A percentile compares a stretch with the other conserved stretches of the same genome.
Conservation (phyloP, 768 basidiomycete species). For the Podaxis sp. region DNA sequence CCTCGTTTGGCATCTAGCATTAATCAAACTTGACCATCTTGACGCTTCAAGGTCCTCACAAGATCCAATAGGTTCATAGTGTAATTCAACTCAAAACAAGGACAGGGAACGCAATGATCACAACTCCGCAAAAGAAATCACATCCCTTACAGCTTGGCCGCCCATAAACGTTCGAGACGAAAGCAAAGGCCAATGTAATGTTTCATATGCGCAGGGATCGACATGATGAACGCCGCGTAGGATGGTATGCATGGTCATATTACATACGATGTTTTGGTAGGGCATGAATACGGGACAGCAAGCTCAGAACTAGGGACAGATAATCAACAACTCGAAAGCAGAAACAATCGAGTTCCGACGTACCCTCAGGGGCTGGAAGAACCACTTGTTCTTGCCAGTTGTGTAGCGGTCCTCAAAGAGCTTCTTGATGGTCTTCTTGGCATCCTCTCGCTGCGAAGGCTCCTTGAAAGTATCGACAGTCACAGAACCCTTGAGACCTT, state of each 20-base stretch:
- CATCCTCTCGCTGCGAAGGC: constrained; percentile 89
- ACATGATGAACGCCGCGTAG: not conserved
- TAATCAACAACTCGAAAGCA: not conserved
- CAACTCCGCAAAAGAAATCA: not conserved
- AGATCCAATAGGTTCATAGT: not conserved
- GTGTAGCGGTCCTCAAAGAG: constrained; percentile 93
- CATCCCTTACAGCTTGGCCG: not conserved
- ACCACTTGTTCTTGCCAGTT: constrained; percentile 97
- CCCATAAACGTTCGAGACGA: not conserved
- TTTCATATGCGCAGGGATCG: constrained; percentile 1
- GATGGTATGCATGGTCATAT: constrained; percentile 14
- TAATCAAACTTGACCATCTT: too few relatives aligned
- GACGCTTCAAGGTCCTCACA: too few relatives aligned
- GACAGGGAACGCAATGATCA: not conserved
- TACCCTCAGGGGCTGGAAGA: constrained; percentile 87
- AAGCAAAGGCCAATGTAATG: not conserved
- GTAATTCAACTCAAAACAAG: not conserved
- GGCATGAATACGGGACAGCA: constrained; percentile 8
- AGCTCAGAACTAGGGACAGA: constrained; percentile 10
- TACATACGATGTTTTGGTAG: constrained; percentile 14
- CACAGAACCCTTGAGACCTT: constrained; percentile 87
- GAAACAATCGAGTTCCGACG: constrained; percentile 20
- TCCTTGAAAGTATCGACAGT: constrained; percentile 94
- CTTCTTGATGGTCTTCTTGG: constrained; percentile 97
- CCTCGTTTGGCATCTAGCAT: too few relatives aligned